Evolutionary conservation across 495 filamentous ascomycete species (phyloP).

Genomic region (Copromyces sp.): DNA sequence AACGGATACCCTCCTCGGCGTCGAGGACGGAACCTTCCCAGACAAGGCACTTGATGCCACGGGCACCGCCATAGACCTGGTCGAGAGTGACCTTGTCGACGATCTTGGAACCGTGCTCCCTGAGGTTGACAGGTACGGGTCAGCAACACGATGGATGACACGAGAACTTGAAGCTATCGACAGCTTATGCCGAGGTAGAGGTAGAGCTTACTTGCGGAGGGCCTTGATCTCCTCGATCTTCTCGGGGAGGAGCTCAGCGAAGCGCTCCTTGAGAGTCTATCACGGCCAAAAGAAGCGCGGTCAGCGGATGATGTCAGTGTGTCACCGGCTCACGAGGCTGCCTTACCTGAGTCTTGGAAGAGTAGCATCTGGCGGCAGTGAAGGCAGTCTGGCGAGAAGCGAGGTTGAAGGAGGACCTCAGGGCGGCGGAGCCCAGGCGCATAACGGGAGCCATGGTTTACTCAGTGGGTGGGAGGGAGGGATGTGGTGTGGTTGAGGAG

Average conservation of each 20-base stretch:
- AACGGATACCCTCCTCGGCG: constrained; percentile 97
- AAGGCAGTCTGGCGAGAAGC: constrained; percentile 55
- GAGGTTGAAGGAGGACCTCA: constrained; percentile 61
- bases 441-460: constrained; percentile 66
- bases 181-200: background rate
- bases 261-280: constrained; percentile 95
- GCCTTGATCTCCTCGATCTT: constrained; percentile 99
- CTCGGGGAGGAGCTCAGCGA: constrained; percentile 85
- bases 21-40: constrained; percentile 99
- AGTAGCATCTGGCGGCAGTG: constrained; percentile 81
- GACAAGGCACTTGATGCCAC: constrained; percentile 95
- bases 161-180: background rate
- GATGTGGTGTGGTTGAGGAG: constrained; percentile 11
- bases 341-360: constrained; percentile 77
- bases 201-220: constrained; percentile 67
- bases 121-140: constrained; percentile 23
- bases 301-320: constrained; percentile 21
- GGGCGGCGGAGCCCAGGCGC: constrained; percentile 61
- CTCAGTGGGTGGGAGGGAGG: constrained; percentile 11
- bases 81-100: constrained; percentile 97
- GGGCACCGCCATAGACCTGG: constrained; percentile 98
- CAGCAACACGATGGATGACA: constrained; percentile 2
- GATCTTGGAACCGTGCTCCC: constrained; percentile 88
- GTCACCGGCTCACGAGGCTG: constrained; percentile 10
- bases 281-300: constrained; percentile 11